Evolutionary conservation across 352 stramenopile species (phyloP), one percentile per base, ranked within the genome.

Genomic region (Aphanomyces invadans): DNA sequence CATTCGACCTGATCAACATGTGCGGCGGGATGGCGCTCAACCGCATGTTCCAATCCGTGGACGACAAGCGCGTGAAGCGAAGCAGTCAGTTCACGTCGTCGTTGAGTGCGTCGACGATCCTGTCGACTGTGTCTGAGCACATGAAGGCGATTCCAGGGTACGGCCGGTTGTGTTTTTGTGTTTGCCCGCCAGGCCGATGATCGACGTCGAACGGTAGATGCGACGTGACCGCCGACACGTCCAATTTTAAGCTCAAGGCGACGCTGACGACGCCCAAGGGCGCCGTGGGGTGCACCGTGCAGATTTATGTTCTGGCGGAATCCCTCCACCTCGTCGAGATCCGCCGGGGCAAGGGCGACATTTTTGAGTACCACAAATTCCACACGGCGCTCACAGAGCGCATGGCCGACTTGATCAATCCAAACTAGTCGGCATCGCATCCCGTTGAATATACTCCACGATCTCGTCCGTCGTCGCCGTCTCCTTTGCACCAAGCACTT

Each of bases 1-100:
- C 88, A 28, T 96, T 96, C 60, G 89, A 96, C 46, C 69, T 97
- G 65, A 94, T 97, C 79, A 96, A 94, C 74, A 92, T 95, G 83
- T 96, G 87, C 76, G 89, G 86, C 31, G 89, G 89, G 52, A 91
- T 93, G 76, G 87, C 86, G 26, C 74, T 96, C n/a, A 95, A 95
- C 72, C 82, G 82, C 60, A 92, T 95, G 83, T 92, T 95, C 74
- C 83, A 91, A 69, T 89, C 74, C 73, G 88, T 88, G 62, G 86
- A 94, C 51, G 83, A 92, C 62, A 91, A 92, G 74, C 79, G 81
- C 46, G 86, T 94, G 28, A 91, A 92, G 77, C 73, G 83, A 32
- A 87, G 77, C 65, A 92, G 83, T 70, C 86, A 92, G 70, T 94
- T 94, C 73, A 92, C 86, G 65, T 90, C 86, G 62, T 89, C 80